phyloP scores from a whole-genome alignment of 495 filamentous ascomycete genomes.

The Pyronema omphalodes region DNA sequence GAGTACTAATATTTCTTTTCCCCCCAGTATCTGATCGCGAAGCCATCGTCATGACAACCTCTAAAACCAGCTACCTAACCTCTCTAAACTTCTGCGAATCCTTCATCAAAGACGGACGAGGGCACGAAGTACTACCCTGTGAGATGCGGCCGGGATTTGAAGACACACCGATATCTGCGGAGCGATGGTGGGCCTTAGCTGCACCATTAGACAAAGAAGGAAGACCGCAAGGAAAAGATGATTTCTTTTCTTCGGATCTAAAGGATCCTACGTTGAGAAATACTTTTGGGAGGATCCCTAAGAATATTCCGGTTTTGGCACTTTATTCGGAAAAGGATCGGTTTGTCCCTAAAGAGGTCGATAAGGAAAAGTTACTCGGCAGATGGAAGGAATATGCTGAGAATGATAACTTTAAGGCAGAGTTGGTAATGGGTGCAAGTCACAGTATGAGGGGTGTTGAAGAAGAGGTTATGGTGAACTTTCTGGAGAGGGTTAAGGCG shows the following conservation, averaged over 20 bases:
- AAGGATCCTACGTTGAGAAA: slow-evolving; percentile 35
- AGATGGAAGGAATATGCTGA: slow-evolving; percentile 41
- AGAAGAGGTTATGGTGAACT: slow-evolving; percentile 30
- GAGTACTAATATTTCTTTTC: not conserved
- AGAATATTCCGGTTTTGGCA: slow-evolving; percentile 39
- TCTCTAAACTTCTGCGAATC: slow-evolving; percentile 35
- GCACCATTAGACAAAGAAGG: slow-evolving; percentile 7
- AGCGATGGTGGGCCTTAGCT: slow-evolving; percentile 34
- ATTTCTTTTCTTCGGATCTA: slow-evolving; percentile 74
- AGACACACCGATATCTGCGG: slow-evolving; percentile 42
- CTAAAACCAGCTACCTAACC: slow-evolving; percentile 30
- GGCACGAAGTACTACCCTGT: slow-evolving; percentile 39
- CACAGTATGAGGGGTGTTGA: slow-evolving; percentile 40
- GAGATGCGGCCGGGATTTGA: slow-evolving; percentile 33
- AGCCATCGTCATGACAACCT: slow-evolving; percentile 30
- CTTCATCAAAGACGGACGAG: slow-evolving; percentile 34
- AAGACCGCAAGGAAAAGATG: slow-evolving; percentile 46
- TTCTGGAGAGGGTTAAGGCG: slow-evolving; percentile 35
- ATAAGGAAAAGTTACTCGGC: slow-evolving; percentile 44
- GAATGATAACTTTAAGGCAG: slow-evolving; percentile 28
- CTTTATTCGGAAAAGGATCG: slow-evolving; percentile 59
- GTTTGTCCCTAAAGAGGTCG: slow-evolving; percentile 41
- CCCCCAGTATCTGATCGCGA: slow-evolving; percentile 54
- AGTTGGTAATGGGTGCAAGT: slow-evolving; percentile 37
- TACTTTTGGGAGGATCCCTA: slow-evolving; percentile 47